Conservation (phyloP, 1,139 yeast species). For the Suhomyces taliae region DNA sequence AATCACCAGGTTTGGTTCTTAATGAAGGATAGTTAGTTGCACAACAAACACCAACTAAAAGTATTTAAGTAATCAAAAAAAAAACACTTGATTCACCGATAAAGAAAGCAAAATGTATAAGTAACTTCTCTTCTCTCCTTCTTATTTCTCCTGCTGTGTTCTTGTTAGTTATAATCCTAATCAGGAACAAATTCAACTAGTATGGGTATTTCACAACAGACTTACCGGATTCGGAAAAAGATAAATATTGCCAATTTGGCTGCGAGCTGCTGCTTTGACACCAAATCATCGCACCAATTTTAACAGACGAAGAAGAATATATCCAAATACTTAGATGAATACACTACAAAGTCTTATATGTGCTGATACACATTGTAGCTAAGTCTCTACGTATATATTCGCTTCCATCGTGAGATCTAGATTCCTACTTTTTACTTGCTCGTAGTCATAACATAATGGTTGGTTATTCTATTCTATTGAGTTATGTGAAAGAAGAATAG, state of each 20-base stretch:
- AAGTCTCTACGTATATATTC: too few relatives aligned
- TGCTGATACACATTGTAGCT: too few relatives aligned
- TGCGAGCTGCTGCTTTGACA: conserved; percentile 9
- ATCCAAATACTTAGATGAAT: too few relatives aligned
- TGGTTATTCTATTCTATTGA: not conserved
- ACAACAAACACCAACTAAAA: too few relatives aligned
- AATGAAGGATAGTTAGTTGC: too few relatives aligned
- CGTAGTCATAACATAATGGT: too few relatives aligned
- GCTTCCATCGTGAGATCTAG: too few relatives aligned
- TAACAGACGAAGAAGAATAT: not conserved
- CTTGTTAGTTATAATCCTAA: conserved; percentile 10
- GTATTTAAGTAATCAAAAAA: not conserved
- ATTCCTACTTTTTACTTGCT: too few relatives aligned
- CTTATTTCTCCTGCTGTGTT: conserved; percentile 4
- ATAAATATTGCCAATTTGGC: conserved; percentile 20
- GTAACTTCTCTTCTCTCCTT: not conserved
- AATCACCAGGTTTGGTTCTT: too few relatives aligned
- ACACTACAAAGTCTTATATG: too few relatives aligned
- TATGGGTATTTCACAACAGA: conserved; percentile 11
- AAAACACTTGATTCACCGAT: not conserved
- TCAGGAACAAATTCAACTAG: conserved; percentile 7
- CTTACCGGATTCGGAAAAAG: conserved; percentile 21
- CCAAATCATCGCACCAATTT: not conserved
- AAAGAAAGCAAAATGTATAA: not conserved
- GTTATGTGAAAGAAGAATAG: not conserved